phyloP scores from a whole-genome alignment of 1,284 basidiomycete genomes.

The Cryptococcus neoformans region DNA sequence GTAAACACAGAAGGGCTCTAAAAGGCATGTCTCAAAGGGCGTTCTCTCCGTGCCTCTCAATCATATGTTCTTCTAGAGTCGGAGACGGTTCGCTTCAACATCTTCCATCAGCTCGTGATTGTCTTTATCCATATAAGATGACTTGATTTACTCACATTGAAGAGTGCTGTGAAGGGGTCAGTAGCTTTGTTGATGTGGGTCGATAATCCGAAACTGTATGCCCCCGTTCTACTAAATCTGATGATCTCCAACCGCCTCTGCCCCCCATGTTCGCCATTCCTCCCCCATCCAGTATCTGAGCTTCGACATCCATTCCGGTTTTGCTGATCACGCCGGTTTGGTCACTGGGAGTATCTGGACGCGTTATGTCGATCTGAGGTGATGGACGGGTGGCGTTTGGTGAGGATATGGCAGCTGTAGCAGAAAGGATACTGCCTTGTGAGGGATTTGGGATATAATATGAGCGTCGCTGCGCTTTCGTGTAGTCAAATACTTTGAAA shows the following conservation, averaged over 20 bases:
- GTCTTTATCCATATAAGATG: too few relatives aligned
- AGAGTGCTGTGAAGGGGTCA: slow-evolving; percentile 15
- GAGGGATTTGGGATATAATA: slow-evolving; percentile 33
- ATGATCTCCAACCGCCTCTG: slow-evolving; percentile 18
- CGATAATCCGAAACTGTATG: slow-evolving; percentile 6
- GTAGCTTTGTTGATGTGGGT: slow-evolving; percentile 4
- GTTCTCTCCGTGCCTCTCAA: neutral
- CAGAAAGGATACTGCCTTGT: slow-evolving; percentile 19
- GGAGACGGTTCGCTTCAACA: too few relatives aligned
- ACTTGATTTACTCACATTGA: slow-evolving; percentile 16
- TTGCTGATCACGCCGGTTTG: slow-evolving; percentile 36
- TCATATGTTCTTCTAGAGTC: neutral
- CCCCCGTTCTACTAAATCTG: slow-evolving; percentile 5
- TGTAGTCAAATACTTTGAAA: slow-evolving; percentile 50
- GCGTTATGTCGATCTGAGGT: slow-evolving; percentile 7
- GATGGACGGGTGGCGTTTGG: slow-evolving; percentile 5
- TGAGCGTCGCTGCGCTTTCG: slow-evolving; percentile 39
- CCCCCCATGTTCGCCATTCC: slow-evolving; percentile 42
- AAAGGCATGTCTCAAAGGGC: too few relatives aligned
- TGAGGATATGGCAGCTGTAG: slow-evolving; percentile 14
- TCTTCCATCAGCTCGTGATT: too few relatives aligned
- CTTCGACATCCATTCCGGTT: slow-evolving; percentile 48
- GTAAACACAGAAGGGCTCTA: too few relatives aligned
- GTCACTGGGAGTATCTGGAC: slow-evolving; percentile 31
- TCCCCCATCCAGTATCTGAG: slow-evolving; percentile 48